Percentiles rank a stretch among this genome's conserved stretches.
Conservation (phyloP, 371 early-diverging fungal genomes). For the Umbelopsis sp. region DNA sequence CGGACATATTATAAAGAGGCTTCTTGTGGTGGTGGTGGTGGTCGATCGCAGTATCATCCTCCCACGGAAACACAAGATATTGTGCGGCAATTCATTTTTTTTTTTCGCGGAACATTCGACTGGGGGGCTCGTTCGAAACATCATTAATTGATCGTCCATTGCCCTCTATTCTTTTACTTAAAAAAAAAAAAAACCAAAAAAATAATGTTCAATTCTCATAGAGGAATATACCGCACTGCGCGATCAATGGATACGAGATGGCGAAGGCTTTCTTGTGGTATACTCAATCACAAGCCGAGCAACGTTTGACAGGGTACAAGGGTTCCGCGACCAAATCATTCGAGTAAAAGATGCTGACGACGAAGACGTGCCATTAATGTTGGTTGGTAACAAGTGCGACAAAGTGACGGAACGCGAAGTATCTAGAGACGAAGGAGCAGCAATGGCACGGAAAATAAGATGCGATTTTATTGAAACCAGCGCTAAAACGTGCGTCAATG, state of each 20-base stretch:
- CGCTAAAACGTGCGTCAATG: conserved; percentile 84
- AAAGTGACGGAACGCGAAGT: conserved; percentile 76
- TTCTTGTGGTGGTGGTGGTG: not conserved
- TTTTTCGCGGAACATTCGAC: not conserved
- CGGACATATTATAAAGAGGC: not conserved
- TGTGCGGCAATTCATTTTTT: not conserved
- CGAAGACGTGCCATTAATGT: conserved; percentile 69
- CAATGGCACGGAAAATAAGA: conserved; percentile 67
- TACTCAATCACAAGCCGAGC: conserved; percentile 86
- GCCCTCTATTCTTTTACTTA: not conserved
- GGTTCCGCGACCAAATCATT: conserved; percentile 80
- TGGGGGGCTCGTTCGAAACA: not conserved
- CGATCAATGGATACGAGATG: conserved; percentile 64
- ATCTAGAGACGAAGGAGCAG: conserved; percentile 73
- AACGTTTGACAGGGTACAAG: conserved; percentile 80
- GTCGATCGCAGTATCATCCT: not conserved
- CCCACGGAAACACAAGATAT: not conserved
- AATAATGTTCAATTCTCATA: not conserved
- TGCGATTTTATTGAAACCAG: conserved; percentile 83
- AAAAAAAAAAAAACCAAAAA: too few species aligned
- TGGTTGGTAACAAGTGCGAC: conserved; percentile 93
- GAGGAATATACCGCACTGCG: conserved; percentile 38
- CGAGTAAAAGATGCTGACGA: conserved; percentile 81
- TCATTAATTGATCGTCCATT: not conserved
- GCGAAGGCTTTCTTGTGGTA: conserved; percentile 87